Conservation (phyloP, 352 stramenopile species). For the Phytophthora rubi region DNA sequence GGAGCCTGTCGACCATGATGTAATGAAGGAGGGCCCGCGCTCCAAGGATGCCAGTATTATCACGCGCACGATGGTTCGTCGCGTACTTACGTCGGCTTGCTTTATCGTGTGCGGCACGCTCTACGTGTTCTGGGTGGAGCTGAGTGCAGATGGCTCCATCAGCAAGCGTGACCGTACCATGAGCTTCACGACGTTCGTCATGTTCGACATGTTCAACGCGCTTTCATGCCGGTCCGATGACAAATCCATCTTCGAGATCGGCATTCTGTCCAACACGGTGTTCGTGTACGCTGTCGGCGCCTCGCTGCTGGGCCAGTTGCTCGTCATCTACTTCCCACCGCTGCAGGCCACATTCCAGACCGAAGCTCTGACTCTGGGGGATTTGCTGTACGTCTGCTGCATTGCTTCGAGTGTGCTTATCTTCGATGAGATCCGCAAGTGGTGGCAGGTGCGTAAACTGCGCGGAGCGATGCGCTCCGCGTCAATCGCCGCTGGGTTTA, state of each 20-base stretch:
- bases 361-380: conserved; percentile 90
- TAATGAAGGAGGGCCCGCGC: conserved; percentile 88
- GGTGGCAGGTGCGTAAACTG: conserved; percentile 58
- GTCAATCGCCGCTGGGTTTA: conserved; percentile 47
- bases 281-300: conserved; percentile 94
- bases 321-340: conserved; percentile 96
- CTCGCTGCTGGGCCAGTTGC: conserved; percentile 94
- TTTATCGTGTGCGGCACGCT: conserved; percentile 84
- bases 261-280: conserved; percentile 92
- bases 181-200: conserved; percentile 99
- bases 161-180: conserved; percentile 96
- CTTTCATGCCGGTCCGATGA: conserved; percentile 96
- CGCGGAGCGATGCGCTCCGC: conserved; percentile 37
- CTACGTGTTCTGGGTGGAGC: conserved; percentile 88
- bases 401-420: conserved; percentile 94
- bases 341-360: conserved; percentile 98
- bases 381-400: conserved; percentile 93
- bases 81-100: conserved; percentile 69
- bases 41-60: conserved; percentile 83
- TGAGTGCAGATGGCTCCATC: conserved; percentile 88
- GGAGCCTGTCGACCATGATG: conserved; percentile 84
- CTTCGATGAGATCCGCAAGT: conserved; percentile 95
- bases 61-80: conserved; percentile 70
- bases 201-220: conserved; percentile 99
- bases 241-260: conserved; percentile 94